These are phyloP conservation scores for Leccinum solheimii DNA, from an alignment of 1,284 basidiomycete species.

Conservation along the genomic window DNA sequence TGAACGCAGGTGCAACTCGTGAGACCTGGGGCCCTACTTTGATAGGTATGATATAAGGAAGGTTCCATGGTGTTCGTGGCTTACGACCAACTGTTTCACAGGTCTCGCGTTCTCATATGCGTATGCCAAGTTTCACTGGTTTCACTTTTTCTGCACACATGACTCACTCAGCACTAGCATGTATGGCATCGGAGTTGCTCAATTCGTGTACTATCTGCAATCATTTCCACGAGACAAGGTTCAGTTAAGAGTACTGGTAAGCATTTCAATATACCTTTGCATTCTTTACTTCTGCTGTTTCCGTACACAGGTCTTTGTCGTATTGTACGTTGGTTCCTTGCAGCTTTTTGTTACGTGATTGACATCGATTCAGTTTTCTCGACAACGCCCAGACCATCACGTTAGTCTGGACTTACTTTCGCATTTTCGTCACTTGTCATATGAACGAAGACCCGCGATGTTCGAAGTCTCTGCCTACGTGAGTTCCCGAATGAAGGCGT, in stretches of 20 bases:
- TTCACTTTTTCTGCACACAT: neutral
- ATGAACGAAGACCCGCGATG: constrained; percentile 1
- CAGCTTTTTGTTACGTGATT: neutral
- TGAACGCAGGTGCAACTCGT: neutral
- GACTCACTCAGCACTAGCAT: constrained; percentile 5
- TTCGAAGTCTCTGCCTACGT: constrained; percentile 8
- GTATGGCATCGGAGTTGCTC: constrained; percentile 14
- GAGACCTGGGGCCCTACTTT: constrained; percentile 9
- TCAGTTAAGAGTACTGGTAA: constrained; percentile 9
- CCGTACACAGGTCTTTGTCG: constrained; percentile 6
- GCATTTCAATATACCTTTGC: neutral
- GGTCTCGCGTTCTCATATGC: neutral
- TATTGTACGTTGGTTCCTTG: constrained; percentile 11
- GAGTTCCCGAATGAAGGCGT: constrained; percentile 1
- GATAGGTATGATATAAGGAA: constrained; percentile 9
- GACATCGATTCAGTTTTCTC: constrained; percentile 8
- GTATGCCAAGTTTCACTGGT: neutral
- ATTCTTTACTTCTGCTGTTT: neutral
- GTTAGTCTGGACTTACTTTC: neutral
- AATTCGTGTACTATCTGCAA: constrained; percentile 19
- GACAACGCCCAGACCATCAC: constrained; percentile 11
- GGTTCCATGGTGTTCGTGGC: no score
- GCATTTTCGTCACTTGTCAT: constrained; percentile 14
- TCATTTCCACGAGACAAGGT: constrained; percentile 20
- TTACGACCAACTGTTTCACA: neutral